Percentiles rank a stretch among this genome's conserved stretches.
Evolutionary conservation across 805 yeast species (phyloP).

Genomic region (Kluyveromyces siamensis): DNA sequence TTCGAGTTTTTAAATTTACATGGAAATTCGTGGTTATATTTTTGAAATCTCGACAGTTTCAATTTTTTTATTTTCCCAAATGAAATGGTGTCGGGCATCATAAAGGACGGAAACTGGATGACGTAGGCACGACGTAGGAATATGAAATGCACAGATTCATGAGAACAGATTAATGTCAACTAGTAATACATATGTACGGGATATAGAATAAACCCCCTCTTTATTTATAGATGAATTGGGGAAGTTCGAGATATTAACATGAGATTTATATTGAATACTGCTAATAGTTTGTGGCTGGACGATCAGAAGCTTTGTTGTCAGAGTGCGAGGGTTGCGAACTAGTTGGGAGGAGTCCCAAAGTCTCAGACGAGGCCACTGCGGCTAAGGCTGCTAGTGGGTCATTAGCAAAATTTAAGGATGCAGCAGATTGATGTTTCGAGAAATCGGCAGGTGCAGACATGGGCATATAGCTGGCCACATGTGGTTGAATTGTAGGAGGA

Average conservation of each 20-base stretch:
- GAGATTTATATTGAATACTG: too few relatives aligned
- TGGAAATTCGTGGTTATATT: background rate
- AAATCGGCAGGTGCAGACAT: background rate
- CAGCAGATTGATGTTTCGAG: slow-evolving; percentile 10
- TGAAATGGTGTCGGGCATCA: background rate
- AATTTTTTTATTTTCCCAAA: too few relatives aligned
- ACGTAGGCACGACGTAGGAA: background rate
- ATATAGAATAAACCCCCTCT: background rate
- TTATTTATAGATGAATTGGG: background rate
- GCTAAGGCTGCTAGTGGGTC: slow-evolving; percentile 32
- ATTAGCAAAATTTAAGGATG: slow-evolving; percentile 20
- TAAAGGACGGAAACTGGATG: background rate
- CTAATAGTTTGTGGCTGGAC: background rate
- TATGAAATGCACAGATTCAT: background rate
- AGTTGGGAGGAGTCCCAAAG: slow-evolving; percentile 9
- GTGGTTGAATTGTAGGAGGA: background rate
- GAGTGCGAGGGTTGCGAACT: background rate
- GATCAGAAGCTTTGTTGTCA: background rate
- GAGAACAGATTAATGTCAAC: background rate
- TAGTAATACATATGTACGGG: background rate
- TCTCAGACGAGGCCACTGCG: slow-evolving; percentile 30
- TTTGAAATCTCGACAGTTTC: background rate
- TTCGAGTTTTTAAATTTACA: background rate
- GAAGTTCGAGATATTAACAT: background rate
- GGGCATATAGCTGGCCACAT: background rate